A percentile compares a stretch with the other conserved stretches of the same genome.
These are phyloP conservation scores for Musa acuminata DNA, from an alignment of 176 grass and related monocot genomes.

Conservation along the genomic window DNA sequence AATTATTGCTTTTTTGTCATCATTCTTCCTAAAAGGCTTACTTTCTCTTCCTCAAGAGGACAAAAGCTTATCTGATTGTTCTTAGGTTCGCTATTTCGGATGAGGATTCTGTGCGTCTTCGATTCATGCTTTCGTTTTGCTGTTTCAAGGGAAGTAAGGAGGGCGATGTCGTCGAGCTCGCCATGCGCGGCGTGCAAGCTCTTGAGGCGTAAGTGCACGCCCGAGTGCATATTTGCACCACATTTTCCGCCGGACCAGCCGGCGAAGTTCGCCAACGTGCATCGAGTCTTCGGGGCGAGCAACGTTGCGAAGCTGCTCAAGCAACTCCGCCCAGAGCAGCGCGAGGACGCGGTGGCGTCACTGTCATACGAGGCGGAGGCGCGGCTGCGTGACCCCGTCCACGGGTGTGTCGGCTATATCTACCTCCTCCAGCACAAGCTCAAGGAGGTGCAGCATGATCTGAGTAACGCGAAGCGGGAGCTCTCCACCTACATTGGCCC, in stretches of 20 bases:
- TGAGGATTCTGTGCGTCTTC: neutral
- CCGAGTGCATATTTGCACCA: constrained; percentile 62
- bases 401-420: constrained; percentile 79
- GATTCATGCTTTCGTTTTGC: neutral
- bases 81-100: neutral
- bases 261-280: constrained; percentile 57
- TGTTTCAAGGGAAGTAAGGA: neutral
- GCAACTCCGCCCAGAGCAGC: constrained; percentile 35
- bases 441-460: constrained; percentile 39
- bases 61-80: neutral
- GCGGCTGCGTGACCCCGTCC: constrained; percentile 63
- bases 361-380: constrained; percentile 71
- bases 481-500: constrained; percentile 54
- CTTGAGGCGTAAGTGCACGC: constrained; percentile 80
- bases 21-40: too few relatives aligned
- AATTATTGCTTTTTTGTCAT: neutral
- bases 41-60: neutral
- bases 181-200: constrained; percentile 95
- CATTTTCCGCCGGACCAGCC: constrained; percentile 93
- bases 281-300: constrained; percentile 86
- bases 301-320: constrained; percentile 84
- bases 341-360: constrained; percentile 79
- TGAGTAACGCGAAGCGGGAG: constrained; percentile 57
- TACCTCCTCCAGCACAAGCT: constrained; percentile 57
- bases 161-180: constrained; percentile 48